phyloP scores from a whole-genome alignment of 805 yeast genomes.

The Hanseniaspora clermontiae region DNA sequence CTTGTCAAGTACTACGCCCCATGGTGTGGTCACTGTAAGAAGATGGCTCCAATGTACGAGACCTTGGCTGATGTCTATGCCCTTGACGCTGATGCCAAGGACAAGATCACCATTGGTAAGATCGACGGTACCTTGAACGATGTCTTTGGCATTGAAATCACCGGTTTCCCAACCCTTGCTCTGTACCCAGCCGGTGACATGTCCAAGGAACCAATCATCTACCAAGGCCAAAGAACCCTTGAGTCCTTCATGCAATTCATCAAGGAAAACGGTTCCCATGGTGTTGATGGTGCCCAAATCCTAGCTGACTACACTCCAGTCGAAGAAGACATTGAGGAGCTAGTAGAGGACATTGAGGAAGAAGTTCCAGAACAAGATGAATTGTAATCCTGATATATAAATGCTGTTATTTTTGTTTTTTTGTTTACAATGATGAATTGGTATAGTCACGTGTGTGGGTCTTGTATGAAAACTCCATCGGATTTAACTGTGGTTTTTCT shows the following conservation, averaged over 20 bases:
- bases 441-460: too few relatives aligned
- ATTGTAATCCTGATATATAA: constrained; percentile 17
- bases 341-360: constrained; percentile 17
- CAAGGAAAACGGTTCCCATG: constrained; percentile 50
- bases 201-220: constrained; percentile 51
- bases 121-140: constrained; percentile 86
- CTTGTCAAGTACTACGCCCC: constrained; percentile 90
- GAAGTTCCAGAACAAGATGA: constrained; percentile 26
- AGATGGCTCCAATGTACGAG: constrained; percentile 75
- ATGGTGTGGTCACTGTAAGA: constrained; percentile 97
- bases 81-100: constrained; percentile 35
- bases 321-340: constrained; percentile 16
- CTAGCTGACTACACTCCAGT: constrained; percentile 17
- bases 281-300: constrained; percentile 42
- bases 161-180: constrained; percentile 86
- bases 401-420: too few relatives aligned
- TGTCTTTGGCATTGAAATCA: constrained; percentile 56
- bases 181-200: constrained; percentile 75
- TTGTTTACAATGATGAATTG: too few relatives aligned
- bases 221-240: constrained; percentile 59
- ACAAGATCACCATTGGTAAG: constrained; percentile 64
- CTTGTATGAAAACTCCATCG: too few relatives aligned
- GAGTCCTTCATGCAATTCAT: constrained; percentile 61
- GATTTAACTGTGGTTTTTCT: too few relatives aligned
- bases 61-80: constrained; percentile 65